Conservation (phyloP, 106 monocot species). For the Alisma plantagoaquatica region DNA sequence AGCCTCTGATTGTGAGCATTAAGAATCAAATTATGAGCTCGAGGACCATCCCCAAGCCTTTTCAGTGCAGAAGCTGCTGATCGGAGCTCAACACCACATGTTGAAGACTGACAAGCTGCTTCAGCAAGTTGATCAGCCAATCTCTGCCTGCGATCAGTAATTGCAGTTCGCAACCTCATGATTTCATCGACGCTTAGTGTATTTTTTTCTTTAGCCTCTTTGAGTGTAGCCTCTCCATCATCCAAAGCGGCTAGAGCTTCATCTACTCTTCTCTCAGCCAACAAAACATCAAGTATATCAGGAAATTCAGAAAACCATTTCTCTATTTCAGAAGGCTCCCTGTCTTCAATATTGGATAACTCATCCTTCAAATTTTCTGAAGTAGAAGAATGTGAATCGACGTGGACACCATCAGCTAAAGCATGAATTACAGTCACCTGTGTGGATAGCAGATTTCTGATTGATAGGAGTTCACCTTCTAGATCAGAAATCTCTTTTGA, state of each 20-base stretch:
- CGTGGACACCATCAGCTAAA: conserved; percentile 77
- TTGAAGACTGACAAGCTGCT: conserved; percentile 91
- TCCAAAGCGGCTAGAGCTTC: conserved; percentile 90
- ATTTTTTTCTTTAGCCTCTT: conserved; percentile 49
- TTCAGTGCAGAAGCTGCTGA: conserved; percentile 79
- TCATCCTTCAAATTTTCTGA: conserved; percentile 32
- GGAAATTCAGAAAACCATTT: conserved; percentile 78
- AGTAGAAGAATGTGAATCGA: conserved; percentile 53
- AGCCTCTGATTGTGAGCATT: conserved; percentile 79
- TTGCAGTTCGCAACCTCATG: conserved; percentile 25
- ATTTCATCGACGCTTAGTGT: conserved; percentile 23
- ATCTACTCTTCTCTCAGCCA: conserved; percentile 92
- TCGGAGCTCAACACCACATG: conserved; percentile 89
- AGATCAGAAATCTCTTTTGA: conserved; percentile 96
- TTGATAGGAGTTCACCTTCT: conserved; percentile 91
- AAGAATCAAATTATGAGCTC: conserved; percentile 75
- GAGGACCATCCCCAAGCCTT: conserved; percentile 86
- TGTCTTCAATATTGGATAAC: conserved; percentile 49
- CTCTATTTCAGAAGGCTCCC: conserved; percentile 68
- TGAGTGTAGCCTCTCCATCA: conserved; percentile 57
- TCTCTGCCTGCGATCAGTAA: conserved; percentile 50
- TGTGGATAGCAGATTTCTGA: conserved; percentile 73
- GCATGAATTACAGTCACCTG: conserved; percentile 83
- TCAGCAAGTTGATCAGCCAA: conserved; percentile 88
- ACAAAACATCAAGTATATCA: conserved; percentile 82